Percentiles rank a stretch among this genome's conserved stretches.
Evolutionary conservation across 495 filamentous ascomycete species (phyloP).

Genomic region (Lepidopterella palustris): DNA sequence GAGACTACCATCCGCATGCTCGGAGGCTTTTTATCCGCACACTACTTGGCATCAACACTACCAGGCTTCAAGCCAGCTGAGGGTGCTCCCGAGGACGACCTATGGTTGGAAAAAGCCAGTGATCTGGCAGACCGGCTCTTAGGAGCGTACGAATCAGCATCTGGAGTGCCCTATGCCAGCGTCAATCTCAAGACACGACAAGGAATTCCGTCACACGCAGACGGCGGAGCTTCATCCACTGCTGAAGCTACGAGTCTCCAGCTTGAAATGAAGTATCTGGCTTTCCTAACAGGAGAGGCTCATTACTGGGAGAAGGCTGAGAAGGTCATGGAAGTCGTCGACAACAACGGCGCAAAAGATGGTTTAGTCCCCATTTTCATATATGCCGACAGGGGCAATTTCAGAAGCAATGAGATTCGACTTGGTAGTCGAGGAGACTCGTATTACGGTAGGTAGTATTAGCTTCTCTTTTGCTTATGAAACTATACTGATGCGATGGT

Average conservation of each 20-base stretch:
- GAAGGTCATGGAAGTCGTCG: conserved; percentile 83
- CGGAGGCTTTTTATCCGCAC: conserved; percentile 86
- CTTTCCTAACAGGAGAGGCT: conserved; percentile 87
- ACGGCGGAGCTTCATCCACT: conserved; percentile 87
- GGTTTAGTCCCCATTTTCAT: conserved; percentile 90
- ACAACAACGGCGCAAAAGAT: conserved; percentile 67
- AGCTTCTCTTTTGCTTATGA: not conserved
- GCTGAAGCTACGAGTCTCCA: conserved; percentile 89
- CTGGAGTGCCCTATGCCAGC: conserved; percentile 84
- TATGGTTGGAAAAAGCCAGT: conserved; percentile 93
- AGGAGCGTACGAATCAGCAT: conserved; percentile 76
- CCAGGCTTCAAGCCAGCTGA: conserved; percentile 32
- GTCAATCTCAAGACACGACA: conserved; percentile 72
- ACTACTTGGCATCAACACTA: conserved; percentile 69
- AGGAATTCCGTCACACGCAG: conserved; percentile 71
- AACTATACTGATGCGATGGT: not conserved
- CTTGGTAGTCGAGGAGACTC: conserved; percentile 91
- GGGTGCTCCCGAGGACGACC: conserved; percentile 67
- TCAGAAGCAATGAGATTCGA: conserved; percentile 77
- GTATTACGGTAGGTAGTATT: conserved; percentile 62
- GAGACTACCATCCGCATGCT: conserved; percentile 98
- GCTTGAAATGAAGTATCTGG: conserved; percentile 95
- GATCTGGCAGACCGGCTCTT: conserved; percentile 84
- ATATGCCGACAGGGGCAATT: conserved; percentile 67
- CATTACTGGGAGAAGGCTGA: conserved; percentile 87